A percentile compares a stretch with the other conserved stretches of the same genome.
phyloP scores from a whole-genome alignment of 2,329 filamentous ascomycete species.

The Claviceps sp. region DNA sequence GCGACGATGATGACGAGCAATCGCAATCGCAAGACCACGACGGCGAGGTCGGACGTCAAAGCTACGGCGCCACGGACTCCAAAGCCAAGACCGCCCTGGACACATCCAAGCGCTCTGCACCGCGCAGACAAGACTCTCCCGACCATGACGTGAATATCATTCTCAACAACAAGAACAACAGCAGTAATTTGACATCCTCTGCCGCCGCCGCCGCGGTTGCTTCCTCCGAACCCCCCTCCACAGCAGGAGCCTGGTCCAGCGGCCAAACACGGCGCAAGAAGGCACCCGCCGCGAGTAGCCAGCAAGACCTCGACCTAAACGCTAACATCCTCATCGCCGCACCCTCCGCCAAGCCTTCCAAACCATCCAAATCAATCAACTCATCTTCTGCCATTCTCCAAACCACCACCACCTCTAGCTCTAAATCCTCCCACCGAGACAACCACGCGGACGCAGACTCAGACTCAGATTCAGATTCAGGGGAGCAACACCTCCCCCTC shows the following conservation, averaged over 20 bases:
- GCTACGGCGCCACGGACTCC: slow-evolving; percentile 40
- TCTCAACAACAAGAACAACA: slow-evolving; percentile 10
- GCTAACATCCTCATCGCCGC: slow-evolving; percentile 19
- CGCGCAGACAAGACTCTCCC: slow-evolving; percentile 17
- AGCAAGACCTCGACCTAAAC: slow-evolving; percentile 26
- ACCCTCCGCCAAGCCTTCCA: background rate
- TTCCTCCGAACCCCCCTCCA: slow-evolving; percentile 13
- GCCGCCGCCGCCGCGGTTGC: slow-evolving; percentile 8
- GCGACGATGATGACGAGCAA: slow-evolving; percentile 14
- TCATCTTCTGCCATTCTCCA: slow-evolving; percentile 8
- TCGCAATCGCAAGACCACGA: slow-evolving; percentile 18
- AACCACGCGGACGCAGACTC: slow-evolving; percentile 7
- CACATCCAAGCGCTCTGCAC: slow-evolving; percentile 13
- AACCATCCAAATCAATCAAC: background rate
- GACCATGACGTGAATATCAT: slow-evolving; percentile 17
- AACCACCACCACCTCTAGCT: background rate
- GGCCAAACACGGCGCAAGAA: slow-evolving; percentile 25
- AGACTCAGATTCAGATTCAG: slow-evolving; percentile 30
- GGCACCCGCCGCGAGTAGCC: slow-evolving; percentile 14
- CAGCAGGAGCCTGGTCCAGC: slow-evolving; percentile 29
- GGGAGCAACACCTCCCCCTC: slow-evolving; percentile 40
- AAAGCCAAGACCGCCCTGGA: slow-evolving; percentile 15
- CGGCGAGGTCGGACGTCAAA: slow-evolving; percentile 53
- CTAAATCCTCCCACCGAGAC: background rate
- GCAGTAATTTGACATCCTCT: background rate